Evolutionary conservation across 306 rosid genomes (phyloP), one percentile per base, ranked within the genome.

Genomic region (Abrus precatorius): DNA sequence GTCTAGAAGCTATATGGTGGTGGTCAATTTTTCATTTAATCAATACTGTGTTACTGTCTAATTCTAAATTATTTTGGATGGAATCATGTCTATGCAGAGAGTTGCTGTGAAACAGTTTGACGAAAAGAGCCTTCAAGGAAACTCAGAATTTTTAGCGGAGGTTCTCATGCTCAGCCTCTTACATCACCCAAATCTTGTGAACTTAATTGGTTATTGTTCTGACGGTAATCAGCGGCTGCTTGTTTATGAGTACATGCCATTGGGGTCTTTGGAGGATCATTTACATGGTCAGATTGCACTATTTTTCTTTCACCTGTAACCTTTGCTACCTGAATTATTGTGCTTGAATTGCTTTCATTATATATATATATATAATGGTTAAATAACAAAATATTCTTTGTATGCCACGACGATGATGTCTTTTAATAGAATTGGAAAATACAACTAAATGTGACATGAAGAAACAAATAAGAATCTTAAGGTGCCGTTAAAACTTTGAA

Each of bases 31-130:
- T 49, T 61, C 36, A 4, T 8, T 50, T 60, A 9, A 56, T 69
- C 44, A 28, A 47, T 33, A 20, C 52, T 33, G 5, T 47, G 5
- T 45, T 45, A 12, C 30, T 9, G 48, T 57, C 52, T 34, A 49
- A 2, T 34, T 44, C 57, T 69, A 2, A 60, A 32, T 61, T 40
- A 9, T 45, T 69, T 63, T 68, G 53, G 49, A 66, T 79, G 84
- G 63, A 69, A 36, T 62, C 56, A 27, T 85, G 71, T 79, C n/a
- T 77, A 20, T 84, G 80, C 89, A 92, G 94, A 88, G 77, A 69
- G 96, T 94, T 64, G 98, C 96, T 14, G 96, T 94, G 84, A 94
- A 92, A 86, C 96, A 89, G 83, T 97, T 94, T 64, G 94, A 94
- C 70, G 89, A 86, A 45, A 89, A 86, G 75, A 91, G 94, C 53